These are phyloP conservation scores for Gloeostereum incarnatum DNA, from an alignment of 768 basidiomycete genomes.

Conservation along the genomic window DNA sequence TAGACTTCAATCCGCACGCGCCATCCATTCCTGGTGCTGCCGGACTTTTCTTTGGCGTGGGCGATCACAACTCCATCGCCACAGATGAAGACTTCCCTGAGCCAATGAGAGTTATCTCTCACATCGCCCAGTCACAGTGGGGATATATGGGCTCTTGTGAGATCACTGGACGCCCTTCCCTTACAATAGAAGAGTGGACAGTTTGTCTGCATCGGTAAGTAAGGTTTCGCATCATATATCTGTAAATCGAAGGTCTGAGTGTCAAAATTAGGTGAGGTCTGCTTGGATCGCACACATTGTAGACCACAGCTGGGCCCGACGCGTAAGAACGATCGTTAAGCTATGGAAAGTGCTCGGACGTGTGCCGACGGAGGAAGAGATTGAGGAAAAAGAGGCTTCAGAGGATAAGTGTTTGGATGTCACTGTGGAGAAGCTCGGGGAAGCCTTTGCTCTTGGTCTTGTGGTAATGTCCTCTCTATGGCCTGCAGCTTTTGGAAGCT, in stretches of 20 bases:
- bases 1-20: conserved; percentile 22
- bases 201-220: neutral
- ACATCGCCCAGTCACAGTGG: conserved; percentile 5
- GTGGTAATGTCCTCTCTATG: conserved; percentile 18
- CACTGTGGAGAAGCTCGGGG: conserved; percentile 15
- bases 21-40: conserved; percentile 23
- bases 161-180: neutral
- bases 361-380: conserved; percentile 16
- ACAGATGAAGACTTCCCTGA: neutral
- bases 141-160: neutral
- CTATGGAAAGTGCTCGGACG: conserved; percentile 15
- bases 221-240: neutral
- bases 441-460: conserved; percentile 18
- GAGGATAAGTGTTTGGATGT: conserved; percentile 10
- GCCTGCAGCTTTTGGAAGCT: neutral
- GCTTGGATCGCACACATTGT: too few species aligned
- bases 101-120: conserved; percentile 6
- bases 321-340: conserved; percentile 15
- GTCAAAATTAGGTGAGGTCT: conserved; percentile 12
- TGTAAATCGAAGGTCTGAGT: conserved; percentile 21
- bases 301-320: conserved; percentile 22
- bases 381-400: conserved; percentile 5
- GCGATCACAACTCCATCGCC: neutral
- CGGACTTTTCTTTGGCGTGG: conserved; percentile 19
- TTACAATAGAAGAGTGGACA: neutral